phyloP scores from a whole-genome alignment of 176 grass and related monocot genomes.

The Chrysopogon serrulatus region DNA sequence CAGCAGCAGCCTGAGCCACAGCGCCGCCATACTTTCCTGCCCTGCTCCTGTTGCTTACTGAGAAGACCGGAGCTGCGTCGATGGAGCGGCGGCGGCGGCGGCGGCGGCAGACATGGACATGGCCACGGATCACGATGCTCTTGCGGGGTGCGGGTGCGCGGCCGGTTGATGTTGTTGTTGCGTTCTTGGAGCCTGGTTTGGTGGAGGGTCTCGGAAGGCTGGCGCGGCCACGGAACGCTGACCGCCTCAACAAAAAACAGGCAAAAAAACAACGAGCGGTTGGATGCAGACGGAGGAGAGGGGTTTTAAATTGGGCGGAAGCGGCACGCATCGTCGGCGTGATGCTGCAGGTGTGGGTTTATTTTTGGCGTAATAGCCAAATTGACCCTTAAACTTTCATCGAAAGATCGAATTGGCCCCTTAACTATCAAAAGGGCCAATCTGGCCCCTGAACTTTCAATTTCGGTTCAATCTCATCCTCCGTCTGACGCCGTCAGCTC shows the following conservation, averaged over 20 bases:
- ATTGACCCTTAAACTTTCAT: no score
- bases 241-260: slow-evolving; percentile 27
- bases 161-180: slow-evolving; percentile 11
- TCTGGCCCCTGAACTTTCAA: no score
- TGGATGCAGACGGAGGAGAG: background rate
- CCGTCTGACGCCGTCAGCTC: no score
- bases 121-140: background rate
- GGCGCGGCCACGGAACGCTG: slow-evolving; percentile 6
- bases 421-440: no score
- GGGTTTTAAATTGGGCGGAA: slow-evolving; percentile 10
- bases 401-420: no score
- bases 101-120: slow-evolving; percentile 9
- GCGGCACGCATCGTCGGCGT: background rate
- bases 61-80: background rate
- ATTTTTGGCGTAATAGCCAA: no score
- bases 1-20: slow-evolving; percentile 45
- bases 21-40: slow-evolving; percentile 20
- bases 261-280: slow-evolving; percentile 22
- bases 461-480: no score
- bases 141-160: background rate
- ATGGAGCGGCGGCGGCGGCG: background rate
- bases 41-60: background rate
- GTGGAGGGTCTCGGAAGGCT: slow-evolving; percentile 19
- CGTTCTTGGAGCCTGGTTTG: slow-evolving; percentile 11
- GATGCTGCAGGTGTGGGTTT: background rate